Conservation (phyloP, 2,329 filamentous ascomycete genomes). For the Eurotiales sp. region DNA sequence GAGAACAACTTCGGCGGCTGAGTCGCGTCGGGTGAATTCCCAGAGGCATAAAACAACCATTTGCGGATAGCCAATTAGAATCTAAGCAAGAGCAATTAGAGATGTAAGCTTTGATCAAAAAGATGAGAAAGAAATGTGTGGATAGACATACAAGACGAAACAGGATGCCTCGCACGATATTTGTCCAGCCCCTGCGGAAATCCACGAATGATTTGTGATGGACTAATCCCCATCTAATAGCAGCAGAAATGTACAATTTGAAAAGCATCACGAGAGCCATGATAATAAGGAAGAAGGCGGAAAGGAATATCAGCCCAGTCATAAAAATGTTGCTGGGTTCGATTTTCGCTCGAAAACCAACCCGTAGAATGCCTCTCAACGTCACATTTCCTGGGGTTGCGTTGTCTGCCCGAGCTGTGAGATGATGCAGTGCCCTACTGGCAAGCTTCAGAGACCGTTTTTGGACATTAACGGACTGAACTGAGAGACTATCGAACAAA, state of each 20-base stretch:
- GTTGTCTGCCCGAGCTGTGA: constrained; percentile 54
- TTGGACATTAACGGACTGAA: constrained; percentile 76
- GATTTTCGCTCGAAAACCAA: constrained; percentile 80
- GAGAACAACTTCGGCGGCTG: constrained; percentile 77
- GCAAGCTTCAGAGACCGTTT: constrained; percentile 53
- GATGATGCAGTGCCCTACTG: constrained; percentile 31
- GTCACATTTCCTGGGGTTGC: constrained; percentile 47
- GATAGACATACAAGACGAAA: constrained; percentile 63
- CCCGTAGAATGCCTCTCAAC: constrained; percentile 81
- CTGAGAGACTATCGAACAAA: constrained; percentile 70
- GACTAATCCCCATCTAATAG: constrained; percentile 71
- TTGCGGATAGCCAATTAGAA: constrained; percentile 89
- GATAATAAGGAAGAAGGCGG: constrained; percentile 74
- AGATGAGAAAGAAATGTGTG: neutral
- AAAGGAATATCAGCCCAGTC: constrained; percentile 85
- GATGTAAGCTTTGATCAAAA: too few species aligned
- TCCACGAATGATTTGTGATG: constrained; percentile 82
- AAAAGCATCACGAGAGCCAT: constrained; percentile 70
- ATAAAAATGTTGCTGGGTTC: constrained; percentile 91
- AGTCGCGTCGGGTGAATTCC: constrained; percentile 86
- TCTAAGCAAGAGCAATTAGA: constrained; percentile 30
- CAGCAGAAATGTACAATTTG: constrained; percentile 75
- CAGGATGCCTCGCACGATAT: constrained; percentile 87
- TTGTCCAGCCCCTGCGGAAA: constrained; percentile 91
- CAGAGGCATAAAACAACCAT: constrained; percentile 87